Base-by-base conservation (phyloP, 495 filamentous ascomycete genomes). In the Aspergillus coremiiformis region DNA sequence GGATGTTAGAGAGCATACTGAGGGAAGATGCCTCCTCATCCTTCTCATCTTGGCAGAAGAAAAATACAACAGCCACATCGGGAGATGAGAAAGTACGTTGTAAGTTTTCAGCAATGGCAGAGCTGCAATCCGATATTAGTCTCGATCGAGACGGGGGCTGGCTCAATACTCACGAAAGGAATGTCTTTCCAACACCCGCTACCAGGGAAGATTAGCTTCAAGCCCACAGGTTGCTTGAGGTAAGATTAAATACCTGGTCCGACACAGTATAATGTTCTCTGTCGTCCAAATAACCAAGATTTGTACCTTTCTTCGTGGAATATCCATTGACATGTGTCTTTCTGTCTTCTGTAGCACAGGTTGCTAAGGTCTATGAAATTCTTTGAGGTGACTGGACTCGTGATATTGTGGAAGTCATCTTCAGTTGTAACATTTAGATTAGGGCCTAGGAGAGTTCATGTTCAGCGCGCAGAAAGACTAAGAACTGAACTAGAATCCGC, bases 151-250 rank as follows among this genome's bases (percentile, higher is more conserved):
- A n/a, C n/a, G n/a, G n/a, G n/a, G n/a, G n/a, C n/a, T n/a, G n/a
- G n/a, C n/a, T 47, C 4, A 50, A 26, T 2, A 52, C 61, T 59
- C 24, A 70, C 66, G 68, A 51, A 3, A 71, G 44, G 52, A 71
- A 71, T 0, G 66, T 71, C 21, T 71, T 71, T 0, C 68, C 68
- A 14, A 60, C 66, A 21, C 68, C 68, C 17, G 68, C 68, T 71
- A 37, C 15, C 24, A 27, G 22, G 0, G 41, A 9, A 49, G 27
- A 27, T 41, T 47, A 30, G 5, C 24, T n/a, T 2, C 15, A 39
- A 32, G 10, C 12, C 6, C 30, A 32, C 15, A 51, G 8, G 32
- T n/a, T n/a, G n/a, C n/a, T n/a, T n/a, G n/a, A 37, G 22, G 14
- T 4, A 47, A 14, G 52, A 15, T 11, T 62, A n/a, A n/a, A 44